Evolutionary conservation across 768 basidiomycete species (phyloP), one percentile per base, ranked within the genome.

Genomic region (Lactifluus echinatus): DNA sequence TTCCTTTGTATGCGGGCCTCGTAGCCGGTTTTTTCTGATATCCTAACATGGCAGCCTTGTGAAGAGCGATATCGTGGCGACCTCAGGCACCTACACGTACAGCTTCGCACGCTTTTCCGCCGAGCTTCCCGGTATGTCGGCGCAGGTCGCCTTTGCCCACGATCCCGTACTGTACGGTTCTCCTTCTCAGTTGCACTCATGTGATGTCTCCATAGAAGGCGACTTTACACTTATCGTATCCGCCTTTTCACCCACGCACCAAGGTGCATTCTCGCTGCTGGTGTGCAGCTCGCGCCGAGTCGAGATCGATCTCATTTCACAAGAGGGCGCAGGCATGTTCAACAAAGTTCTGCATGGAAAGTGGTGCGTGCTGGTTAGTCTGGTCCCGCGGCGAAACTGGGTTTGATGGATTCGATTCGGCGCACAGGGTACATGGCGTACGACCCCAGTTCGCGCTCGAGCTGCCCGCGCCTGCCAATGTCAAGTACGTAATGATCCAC

Each of bases 301-400:
- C 50, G 80, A 84, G 17, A 59, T 96, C 23, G 73, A 72, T 48
- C 63, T 80, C 0, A 85, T 96, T 23, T 82, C 85, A 0, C 81
- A 85, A 56, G 95, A 98, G 72, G 93, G 92, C 0, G 90, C 93
- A 0, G 94, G 93, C 0, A 90, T 96, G 92, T 95, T 86, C 67
- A 72, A 71, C 21, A 85, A 88, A 63, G 66, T 75, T 0, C 63
- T 86, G 2, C 77, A 73, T n/a, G 92, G 90, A 3, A 71, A 75
- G 37, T 98, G 94, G 94, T 89, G 59, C 50, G 80, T 19, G 15
- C n/a, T n/a, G n/a, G n/a, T n/a, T n/a, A n/a, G n/a, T n/a, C n/a
- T n/a, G n/a, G n/a, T n/a, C n/a, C n/a, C n/a, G n/a, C n/a, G n/a
- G n/a, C n/a, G n/a, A n/a, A n/a, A n/a, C n/a, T n/a, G n/a, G n/a